Evolutionary conservation across 805 yeast genomes (phyloP).

Genomic region (Hanseniaspora meyeri): DNA sequence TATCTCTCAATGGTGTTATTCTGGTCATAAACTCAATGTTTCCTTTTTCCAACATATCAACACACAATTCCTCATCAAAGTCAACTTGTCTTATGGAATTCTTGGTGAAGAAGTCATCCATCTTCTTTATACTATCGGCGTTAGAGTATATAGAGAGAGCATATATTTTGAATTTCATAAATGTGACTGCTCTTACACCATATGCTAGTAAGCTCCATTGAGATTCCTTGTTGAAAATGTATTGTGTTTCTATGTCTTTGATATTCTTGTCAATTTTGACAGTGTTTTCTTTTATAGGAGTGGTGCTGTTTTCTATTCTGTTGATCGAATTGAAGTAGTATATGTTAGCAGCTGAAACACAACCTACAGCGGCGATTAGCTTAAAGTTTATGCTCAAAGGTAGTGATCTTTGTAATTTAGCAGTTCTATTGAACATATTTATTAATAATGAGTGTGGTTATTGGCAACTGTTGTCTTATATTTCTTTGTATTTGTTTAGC

Average conservation of each 20-base stretch:
- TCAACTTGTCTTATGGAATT: conserved; percentile 35
- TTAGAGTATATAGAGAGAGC: conserved; percentile 76
- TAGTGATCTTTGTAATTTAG: background rate
- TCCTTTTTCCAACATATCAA: conserved; percentile 40
- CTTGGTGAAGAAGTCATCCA: conserved; percentile 29
- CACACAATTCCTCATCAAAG: conserved; percentile 35
- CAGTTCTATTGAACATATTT: background rate
- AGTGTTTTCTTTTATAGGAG: conserved; percentile 17
- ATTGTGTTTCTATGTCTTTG: conserved; percentile 35
- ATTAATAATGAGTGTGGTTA: too few relatives aligned
- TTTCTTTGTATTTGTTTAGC: too few relatives aligned
- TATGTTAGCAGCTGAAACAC: background rate
- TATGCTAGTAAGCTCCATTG: conserved; percentile 54
- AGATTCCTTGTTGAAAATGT: conserved; percentile 23
- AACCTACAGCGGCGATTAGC: background rate
- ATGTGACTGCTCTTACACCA: conserved; percentile 76
- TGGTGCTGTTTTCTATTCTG: conserved; percentile 2
- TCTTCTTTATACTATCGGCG: conserved; percentile 37
- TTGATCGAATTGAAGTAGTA: background rate
- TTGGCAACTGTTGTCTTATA: too few relatives aligned
- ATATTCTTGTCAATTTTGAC: conserved; percentile 40
- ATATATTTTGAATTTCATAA: conserved; percentile 70
- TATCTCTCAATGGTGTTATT: conserved; percentile 76
- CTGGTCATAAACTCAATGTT: conserved; percentile 57
- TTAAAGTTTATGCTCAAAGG: background rate